Base-by-base conservation (phyloP, 2,329 filamentous ascomycete genomes). In the Aspergillus ruber region DNA sequence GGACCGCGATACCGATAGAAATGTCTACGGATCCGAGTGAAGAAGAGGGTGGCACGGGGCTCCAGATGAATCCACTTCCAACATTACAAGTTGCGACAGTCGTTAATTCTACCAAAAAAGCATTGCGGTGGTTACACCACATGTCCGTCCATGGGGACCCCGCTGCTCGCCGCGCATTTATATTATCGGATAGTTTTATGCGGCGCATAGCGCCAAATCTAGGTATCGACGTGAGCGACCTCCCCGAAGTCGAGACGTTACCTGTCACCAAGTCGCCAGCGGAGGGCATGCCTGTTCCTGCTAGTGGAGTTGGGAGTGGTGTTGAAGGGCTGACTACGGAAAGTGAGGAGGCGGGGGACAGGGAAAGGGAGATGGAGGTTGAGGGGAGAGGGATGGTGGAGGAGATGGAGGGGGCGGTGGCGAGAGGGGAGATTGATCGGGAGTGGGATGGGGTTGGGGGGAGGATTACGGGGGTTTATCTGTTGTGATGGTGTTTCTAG, bases 51-150 rank as follows among this genome's bases (percentile, higher is more conserved):
- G 25, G 25, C 3, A 29, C 25, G 7, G 15, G 18, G 12, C 36
- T 6, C 6, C 33, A 10, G 3, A 35, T 17, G 33, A 43, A 20
- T 39, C 18, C n/a, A 5, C 17, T 9, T 9, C 18, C 8, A 41
- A 44, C 42, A 33, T 32, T 39, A n/a, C 29, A 29, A 15, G 52
- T 62, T 32, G 23, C 35, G n/a, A 5, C 46, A 23, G 45, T 51
- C 64, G 1, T 70, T 8, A 40, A 43, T 0, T 51, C 60, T 10
- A 53, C 61, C 10, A 68, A 62, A 48, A 73, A 72, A 44, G 67
- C 64, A 2, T 50, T 72, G 5, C 49, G 47, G 18, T 73, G 69
- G 69, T 59, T 74, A 1, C 56, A 67, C 47, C 49, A 59, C 2
- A 59, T 72, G 47, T 61, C 60, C 5, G 27, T 45, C 10, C 15